A percentile compares a stretch with the other conserved stretches of the same genome.
Conservation (phyloP, 106 monocot genomes). For the Narthecium ossifragum region DNA sequence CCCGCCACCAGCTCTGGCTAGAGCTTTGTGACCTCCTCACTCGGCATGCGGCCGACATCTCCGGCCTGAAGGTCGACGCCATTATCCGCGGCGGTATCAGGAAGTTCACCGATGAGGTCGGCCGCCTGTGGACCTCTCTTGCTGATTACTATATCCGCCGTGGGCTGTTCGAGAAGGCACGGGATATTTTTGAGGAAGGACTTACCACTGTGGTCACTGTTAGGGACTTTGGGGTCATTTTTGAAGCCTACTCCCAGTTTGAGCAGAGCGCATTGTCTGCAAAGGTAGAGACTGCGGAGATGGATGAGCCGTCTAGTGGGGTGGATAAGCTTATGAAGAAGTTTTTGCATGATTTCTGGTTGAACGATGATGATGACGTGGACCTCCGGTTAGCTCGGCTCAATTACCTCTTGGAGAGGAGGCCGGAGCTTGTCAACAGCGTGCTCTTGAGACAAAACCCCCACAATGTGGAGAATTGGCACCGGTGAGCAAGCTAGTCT, state of each 20-base stretch:
- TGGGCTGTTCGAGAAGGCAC: slow-evolving; percentile 81
- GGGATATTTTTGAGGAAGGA: slow-evolving; percentile 87
- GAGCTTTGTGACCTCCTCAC: slow-evolving; percentile 90
- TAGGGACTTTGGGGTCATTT: slow-evolving; percentile 84
- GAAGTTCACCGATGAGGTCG: slow-evolving; percentile 80
- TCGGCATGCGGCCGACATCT: slow-evolving; percentile 71
- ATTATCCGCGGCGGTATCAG: slow-evolving; percentile 89
- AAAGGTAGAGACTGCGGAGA: slow-evolving; percentile 62
- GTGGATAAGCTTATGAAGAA: slow-evolving; percentile 47
- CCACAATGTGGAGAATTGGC: slow-evolving; percentile 99
- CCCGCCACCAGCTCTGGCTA: slow-evolving; percentile 82
- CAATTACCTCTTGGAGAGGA: slow-evolving; percentile 59
- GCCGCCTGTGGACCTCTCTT: slow-evolving; percentile 85
- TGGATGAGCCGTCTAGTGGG: slow-evolving; percentile 24
- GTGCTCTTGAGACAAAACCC: slow-evolving; percentile 97
- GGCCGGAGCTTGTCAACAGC: slow-evolving; percentile 82
- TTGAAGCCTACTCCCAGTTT: slow-evolving; percentile 83
- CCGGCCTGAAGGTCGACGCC: slow-evolving; percentile 86
- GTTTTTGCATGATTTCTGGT: slow-evolving; percentile 72
- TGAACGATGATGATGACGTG: slow-evolving; percentile 89
- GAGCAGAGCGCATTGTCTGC: slow-evolving; percentile 87
- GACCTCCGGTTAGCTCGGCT: slow-evolving; percentile 83
- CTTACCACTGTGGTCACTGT: slow-evolving; percentile 74
- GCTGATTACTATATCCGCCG: slow-evolving; percentile 89
- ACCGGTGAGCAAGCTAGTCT: slow-evolving; percentile 52